A percentile compares a stretch with the other conserved stretches of the same genome.
Evolutionary conservation across 768 basidiomycete genomes (phyloP).

Genomic region (Favolaschia claudopus): DNA sequence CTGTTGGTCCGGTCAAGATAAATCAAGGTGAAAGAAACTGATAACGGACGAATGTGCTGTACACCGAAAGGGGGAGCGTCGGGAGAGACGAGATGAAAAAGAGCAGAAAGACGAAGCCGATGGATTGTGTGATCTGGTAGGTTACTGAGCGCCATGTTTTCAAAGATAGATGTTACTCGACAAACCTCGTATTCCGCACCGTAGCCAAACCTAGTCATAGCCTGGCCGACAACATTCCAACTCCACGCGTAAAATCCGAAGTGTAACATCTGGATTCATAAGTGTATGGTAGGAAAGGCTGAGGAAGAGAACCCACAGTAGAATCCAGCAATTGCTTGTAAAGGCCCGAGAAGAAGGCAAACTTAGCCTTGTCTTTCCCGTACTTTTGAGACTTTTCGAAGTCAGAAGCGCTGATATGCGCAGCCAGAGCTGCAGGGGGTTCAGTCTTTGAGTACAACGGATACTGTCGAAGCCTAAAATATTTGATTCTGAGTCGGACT

Average conservation of each 20-base stretch:
- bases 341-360: conserved; percentile 75
- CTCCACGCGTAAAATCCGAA: conserved; percentile 84
- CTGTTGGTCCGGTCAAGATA: background rate
- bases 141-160: background rate
- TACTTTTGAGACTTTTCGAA: conserved; percentile 93
- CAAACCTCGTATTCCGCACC: conserved; percentile 77
- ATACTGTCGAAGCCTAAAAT: conserved; percentile 82
- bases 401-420: conserved; percentile 70
- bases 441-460: conserved; percentile 80
- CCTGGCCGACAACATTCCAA: conserved; percentile 70
- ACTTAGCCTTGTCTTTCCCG: conserved; percentile 89
- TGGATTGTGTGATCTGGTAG: conserved; percentile 80
- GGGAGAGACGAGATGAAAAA: conserved; percentile 73
- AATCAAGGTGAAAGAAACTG: background rate
- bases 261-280: conserved; percentile 76
- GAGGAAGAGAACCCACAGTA: too few relatives aligned
- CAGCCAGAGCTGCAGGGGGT: conserved; percentile 74
- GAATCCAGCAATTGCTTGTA: conserved; percentile 80
- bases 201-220: conserved; percentile 65
- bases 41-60: conserved; percentile 80
- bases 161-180: background rate
- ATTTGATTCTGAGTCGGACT: conserved; percentile 24
- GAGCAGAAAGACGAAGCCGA: conserved; percentile 76
- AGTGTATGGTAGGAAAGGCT: too few relatives aligned
- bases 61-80: conserved; percentile 77